Conservation (phyloP, 352 stramenopile genomes). For the Phytophthora syringae region DNA sequence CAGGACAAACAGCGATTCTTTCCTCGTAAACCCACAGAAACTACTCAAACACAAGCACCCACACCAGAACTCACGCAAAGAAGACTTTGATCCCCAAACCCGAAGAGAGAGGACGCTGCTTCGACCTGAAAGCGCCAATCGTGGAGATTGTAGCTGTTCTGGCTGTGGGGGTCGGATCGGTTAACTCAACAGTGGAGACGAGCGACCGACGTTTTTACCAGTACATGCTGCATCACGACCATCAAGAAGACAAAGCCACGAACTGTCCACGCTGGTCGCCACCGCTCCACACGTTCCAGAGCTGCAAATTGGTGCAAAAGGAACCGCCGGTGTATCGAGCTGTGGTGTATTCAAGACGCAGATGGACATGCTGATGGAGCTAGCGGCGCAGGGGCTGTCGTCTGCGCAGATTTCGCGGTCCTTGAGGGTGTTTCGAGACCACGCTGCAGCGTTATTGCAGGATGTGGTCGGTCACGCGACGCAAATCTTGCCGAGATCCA, state of each 20-base stretch:
- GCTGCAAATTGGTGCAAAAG: constrained; percentile 18
- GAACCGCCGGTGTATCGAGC: constrained; percentile 33
- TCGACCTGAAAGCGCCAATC: constrained; percentile 28
- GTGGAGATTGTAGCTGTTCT: constrained; percentile 37
- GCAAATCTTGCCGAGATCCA: constrained; percentile 5
- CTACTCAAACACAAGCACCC: neutral
- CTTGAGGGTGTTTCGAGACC: constrained; percentile 12
- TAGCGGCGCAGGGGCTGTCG: constrained; percentile 30
- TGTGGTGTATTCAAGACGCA: constrained; percentile 24
- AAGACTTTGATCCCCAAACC: constrained; percentile 22
- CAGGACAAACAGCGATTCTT: constrained; percentile 57
- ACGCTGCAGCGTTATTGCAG: constrained; percentile 11
- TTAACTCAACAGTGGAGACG: constrained; percentile 26
- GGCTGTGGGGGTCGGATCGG: constrained; percentile 18
- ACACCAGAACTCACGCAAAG: neutral
- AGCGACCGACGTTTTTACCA: constrained; percentile 22
- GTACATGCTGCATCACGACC: constrained; percentile 32
- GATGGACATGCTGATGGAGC: constrained; percentile 33
- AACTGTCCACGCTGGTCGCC: constrained; percentile 15
- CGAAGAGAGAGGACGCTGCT: constrained; percentile 14
- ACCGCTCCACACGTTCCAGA: constrained; percentile 26
- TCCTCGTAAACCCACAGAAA: constrained; percentile 7
- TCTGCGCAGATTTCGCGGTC: constrained; percentile 27
- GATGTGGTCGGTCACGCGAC: constrained; percentile 14
- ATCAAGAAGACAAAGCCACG: constrained; percentile 8